These are phyloP conservation scores for Xerocomus brunneocitrinus DNA, from an alignment of 768 basidiomycete genomes.

Conservation along the genomic window DNA sequence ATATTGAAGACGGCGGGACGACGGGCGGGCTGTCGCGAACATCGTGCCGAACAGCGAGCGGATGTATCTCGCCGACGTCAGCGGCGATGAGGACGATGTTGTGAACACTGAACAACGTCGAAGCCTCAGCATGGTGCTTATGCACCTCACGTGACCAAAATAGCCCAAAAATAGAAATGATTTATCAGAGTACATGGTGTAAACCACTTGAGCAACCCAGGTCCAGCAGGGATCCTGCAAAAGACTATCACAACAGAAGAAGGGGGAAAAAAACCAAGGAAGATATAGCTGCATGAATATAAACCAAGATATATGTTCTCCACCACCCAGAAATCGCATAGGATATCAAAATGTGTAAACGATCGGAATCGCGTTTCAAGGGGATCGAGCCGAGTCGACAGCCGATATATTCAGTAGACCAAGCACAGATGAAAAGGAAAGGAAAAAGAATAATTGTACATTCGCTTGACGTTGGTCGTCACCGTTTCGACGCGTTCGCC, in stretches of 20 bases:
- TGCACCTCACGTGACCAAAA: no score
- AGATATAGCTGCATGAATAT: constrained; percentile 12
- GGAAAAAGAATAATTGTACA: background rate
- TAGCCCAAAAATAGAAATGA: background rate
- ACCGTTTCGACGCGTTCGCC: constrained; percentile 30
- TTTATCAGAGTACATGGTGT: background rate
- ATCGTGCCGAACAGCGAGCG: constrained; percentile 20
- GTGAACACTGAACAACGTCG: background rate
- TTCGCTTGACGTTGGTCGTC: background rate
- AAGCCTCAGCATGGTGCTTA: no score
- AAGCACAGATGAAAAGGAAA: constrained; percentile 12
- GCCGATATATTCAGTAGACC: constrained; percentile 13
- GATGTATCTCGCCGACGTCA: constrained; percentile 7
- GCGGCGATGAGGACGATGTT: background rate
- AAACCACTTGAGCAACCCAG: constrained; percentile 3
- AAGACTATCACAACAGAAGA: background rate
- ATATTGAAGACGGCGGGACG: constrained; percentile 10
- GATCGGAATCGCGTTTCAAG: no score
- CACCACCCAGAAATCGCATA: constrained; percentile 17
- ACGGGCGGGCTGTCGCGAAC: constrained; percentile 17
- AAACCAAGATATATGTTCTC: constrained; percentile 6
- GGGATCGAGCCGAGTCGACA: no score
- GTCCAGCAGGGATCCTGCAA: constrained; percentile 12
- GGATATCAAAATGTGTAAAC: constrained; percentile 10
- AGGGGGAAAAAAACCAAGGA: background rate